Percentiles rank a stretch among this genome's conserved stretches.
Conservation (phyloP, 345 rosid genomes). For the Rhodamnia argentea region DNA sequence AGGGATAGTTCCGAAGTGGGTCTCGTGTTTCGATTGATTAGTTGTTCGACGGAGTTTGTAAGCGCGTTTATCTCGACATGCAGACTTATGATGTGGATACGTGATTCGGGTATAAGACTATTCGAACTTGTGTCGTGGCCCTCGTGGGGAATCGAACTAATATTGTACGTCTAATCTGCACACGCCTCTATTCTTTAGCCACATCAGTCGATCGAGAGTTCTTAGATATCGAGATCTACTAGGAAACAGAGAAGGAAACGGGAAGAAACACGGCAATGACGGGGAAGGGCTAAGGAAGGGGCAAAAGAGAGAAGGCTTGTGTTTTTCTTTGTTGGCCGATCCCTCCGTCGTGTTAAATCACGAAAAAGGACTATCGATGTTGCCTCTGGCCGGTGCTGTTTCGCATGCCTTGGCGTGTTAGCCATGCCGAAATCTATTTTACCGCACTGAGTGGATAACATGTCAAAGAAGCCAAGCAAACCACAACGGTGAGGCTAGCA, state of each 20-base stretch:
- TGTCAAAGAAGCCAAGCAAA: not conserved
- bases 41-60: not conserved
- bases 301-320: not conserved
- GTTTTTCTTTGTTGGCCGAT: not conserved
- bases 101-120: not conserved
- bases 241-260: not conserved
- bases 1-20: not conserved
- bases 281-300: not conserved
- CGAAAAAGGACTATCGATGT: not conserved
- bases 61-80: too few relatives aligned
- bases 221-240: not conserved
- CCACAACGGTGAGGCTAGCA: not conserved
- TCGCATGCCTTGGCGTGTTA: not conserved
- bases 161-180: not conserved
- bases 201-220: not conserved
- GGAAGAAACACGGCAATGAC: not conserved
- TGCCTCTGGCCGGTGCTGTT: not conserved
- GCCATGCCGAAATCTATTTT: not conserved
- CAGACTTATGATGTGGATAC: not conserved
- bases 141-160: not conserved
- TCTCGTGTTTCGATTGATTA: not conserved
- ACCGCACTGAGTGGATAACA: not conserved
- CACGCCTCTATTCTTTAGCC: not conserved
- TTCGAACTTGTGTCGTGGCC: not conserved
- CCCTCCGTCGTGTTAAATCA: not conserved